Percentiles rank a stretch among this genome's conserved stretches.
Evolutionary conservation across 257 asterid genomes (phyloP).

Genomic region (Osmanthus fragrans): DNA sequence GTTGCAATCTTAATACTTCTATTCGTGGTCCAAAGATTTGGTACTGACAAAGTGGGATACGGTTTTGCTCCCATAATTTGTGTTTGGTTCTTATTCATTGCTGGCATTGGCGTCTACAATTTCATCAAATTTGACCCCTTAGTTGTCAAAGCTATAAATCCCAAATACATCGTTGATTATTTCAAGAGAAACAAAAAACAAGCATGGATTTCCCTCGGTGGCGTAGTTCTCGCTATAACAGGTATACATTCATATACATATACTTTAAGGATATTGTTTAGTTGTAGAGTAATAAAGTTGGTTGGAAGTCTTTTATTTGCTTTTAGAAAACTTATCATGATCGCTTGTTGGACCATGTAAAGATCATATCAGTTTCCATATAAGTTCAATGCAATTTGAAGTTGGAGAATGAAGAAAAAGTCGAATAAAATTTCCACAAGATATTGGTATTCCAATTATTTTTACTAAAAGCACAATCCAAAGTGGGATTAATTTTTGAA

Average conservation of each 20-base stretch:
- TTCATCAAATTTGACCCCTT: conserved; percentile 21
- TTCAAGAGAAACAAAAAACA: conserved; percentile 42
- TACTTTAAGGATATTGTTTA: neutral
- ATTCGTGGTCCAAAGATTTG: neutral
- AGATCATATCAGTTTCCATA: too few species aligned
- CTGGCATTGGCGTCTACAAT: conserved; percentile 36
- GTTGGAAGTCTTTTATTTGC: too few species aligned
- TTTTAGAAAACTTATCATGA: too few species aligned
- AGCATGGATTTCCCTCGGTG: conserved; percentile 40
- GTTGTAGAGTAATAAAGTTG: too few species aligned
- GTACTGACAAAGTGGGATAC: neutral
- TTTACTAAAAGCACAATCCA: too few species aligned
- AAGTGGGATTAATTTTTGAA: neutral
- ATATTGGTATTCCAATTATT: too few species aligned
- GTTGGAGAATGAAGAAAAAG: too few species aligned
- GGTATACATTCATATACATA: neutral
- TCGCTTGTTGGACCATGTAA: too few species aligned
- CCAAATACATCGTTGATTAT: conserved; percentile 21
- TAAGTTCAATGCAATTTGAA: too few species aligned
- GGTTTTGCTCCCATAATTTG: conserved; percentile 36
- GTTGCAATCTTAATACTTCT: neutral
- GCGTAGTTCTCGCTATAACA: conserved; percentile 18
- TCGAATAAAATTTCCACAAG: too few species aligned
- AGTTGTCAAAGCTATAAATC: neutral
- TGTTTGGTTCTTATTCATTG: conserved; percentile 33